Percentiles rank a stretch among this genome's conserved stretches.
Conservation (phyloP, 176 grass and related monocot species). For the Triticum turgidum region DNA sequence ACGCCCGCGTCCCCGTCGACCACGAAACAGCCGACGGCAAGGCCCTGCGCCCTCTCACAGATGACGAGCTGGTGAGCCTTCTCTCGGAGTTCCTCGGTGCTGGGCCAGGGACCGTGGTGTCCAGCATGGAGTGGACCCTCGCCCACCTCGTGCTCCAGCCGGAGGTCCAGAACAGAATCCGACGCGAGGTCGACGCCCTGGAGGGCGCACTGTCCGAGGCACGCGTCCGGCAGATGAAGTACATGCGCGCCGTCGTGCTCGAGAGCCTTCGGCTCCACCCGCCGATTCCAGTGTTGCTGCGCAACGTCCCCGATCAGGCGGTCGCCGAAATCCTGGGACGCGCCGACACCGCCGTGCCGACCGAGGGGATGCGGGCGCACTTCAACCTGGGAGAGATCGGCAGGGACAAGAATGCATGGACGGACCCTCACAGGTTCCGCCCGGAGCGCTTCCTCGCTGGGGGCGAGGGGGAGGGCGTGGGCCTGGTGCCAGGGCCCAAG, state of each 20-base stretch:
- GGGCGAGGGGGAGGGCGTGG: slow-evolving; percentile 17
- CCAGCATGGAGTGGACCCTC: background rate
- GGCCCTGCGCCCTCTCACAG: background rate
- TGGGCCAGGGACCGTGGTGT: too few relatives aligned
- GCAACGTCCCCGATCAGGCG: background rate
- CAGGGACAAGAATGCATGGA: background rate
- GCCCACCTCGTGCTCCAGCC: background rate
- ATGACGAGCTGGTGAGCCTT: background rate
- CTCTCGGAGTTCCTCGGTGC: background rate
- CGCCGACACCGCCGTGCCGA: too few relatives aligned
- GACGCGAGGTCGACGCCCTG: background rate
- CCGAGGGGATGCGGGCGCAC: too few relatives aligned
- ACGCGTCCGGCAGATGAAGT: background rate
- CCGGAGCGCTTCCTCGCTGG: slow-evolving; percentile 54
- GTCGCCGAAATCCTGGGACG: background rate
- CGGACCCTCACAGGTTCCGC: slow-evolving; percentile 16
- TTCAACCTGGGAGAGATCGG: too few relatives aligned
- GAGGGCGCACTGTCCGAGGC: background rate
- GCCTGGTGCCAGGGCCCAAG: too few relatives aligned
- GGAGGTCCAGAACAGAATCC: background rate
- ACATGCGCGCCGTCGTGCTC: background rate
- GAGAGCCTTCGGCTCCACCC: background rate
- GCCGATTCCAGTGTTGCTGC: background rate
- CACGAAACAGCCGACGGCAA: background rate
- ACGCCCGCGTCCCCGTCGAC: background rate